Evolutionary conservation across 805 yeast species (phyloP).

Genomic region (Candida ovalis): DNA sequence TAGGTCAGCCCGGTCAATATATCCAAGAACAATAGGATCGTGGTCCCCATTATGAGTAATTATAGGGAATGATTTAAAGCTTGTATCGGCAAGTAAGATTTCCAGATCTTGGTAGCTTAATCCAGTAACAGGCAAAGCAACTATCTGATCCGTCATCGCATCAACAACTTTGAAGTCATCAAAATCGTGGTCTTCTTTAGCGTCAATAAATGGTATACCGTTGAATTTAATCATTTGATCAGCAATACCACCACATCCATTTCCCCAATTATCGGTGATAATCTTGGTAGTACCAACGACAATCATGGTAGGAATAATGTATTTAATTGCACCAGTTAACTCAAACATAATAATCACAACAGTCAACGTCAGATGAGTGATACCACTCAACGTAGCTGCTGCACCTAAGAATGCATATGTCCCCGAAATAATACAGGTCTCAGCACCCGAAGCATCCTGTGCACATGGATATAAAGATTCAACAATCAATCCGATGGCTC

Average conservation of each 20-base stretch:
- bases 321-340: slow-evolving; percentile 89
- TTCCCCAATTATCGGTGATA: slow-evolving; percentile 73
- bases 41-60: slow-evolving; percentile 29
- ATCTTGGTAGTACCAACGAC: slow-evolving; percentile 85
- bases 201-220: slow-evolving; percentile 78
- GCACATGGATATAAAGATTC: slow-evolving; percentile 41
- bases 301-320: slow-evolving; percentile 93
- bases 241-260: slow-evolving; percentile 78
- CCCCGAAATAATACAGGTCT: slow-evolving; percentile 79
- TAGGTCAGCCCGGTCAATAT: slow-evolving; percentile 40
- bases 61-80: slow-evolving; percentile 52
- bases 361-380: slow-evolving; percentile 86
- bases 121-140: slow-evolving; percentile 36
- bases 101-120: slow-evolving; percentile 34
- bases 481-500: slow-evolving; percentile 75
- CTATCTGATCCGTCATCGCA: slow-evolving; percentile 54
- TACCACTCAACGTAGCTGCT: slow-evolving; percentile 91
- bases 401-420: slow-evolving; percentile 96
- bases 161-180: slow-evolving; percentile 44
- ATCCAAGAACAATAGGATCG: slow-evolving; percentile 42
- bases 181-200: slow-evolving; percentile 64
- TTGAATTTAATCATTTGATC: slow-evolving; percentile 90
- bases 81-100: slow-evolving; percentile 31
- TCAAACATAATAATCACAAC: slow-evolving; percentile 96
- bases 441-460: slow-evolving; percentile 26